These are phyloP conservation scores for Neofusicoccum sp. DNA, from an alignment of 2,329 filamentous ascomycete genomes.

Conservation along the genomic window DNA sequence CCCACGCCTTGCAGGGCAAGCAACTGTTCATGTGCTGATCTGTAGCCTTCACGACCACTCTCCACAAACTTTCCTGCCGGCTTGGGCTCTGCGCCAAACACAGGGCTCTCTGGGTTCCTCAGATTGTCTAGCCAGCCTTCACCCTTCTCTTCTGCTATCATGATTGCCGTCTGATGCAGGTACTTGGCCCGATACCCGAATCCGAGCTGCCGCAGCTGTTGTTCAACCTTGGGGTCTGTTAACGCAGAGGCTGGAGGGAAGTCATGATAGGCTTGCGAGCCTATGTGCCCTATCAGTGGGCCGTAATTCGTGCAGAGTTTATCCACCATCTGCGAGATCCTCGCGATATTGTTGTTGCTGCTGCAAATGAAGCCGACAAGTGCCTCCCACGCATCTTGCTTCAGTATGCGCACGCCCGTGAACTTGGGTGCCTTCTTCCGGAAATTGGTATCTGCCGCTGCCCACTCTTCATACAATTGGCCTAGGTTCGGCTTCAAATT, in stretches of 20 bases:
- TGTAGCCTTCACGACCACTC: slow-evolving; percentile 67
- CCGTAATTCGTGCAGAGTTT: slow-evolving; percentile 90
- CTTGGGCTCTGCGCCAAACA: slow-evolving; percentile 52
- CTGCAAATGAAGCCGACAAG: slow-evolving; percentile 95
- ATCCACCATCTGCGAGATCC: slow-evolving; percentile 95
- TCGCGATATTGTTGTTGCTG: slow-evolving; percentile 96
- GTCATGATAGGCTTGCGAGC: slow-evolving; percentile 76
- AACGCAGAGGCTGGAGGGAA: slow-evolving; percentile 79
- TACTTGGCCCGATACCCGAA: slow-evolving; percentile 97
- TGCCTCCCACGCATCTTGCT: slow-evolving; percentile 95
- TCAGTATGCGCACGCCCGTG: slow-evolving; percentile 86
- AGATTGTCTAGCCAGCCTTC: slow-evolving; percentile 75
- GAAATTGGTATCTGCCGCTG: slow-evolving; percentile 82
- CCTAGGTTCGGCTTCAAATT: slow-evolving; percentile 79
- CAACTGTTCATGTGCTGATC: slow-evolving; percentile 77
- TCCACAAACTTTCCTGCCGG: slow-evolving; percentile 53
- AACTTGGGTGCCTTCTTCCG: slow-evolving; percentile 84
- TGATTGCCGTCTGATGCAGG: slow-evolving; percentile 79
- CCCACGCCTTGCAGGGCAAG: slow-evolving; percentile 84
- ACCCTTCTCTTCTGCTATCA: slow-evolving; percentile 66
- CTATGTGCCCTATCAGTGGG: slow-evolving; percentile 70
- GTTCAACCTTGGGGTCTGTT: slow-evolving; percentile 74
- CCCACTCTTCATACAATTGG: slow-evolving; percentile 84
- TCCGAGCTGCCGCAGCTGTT: slow-evolving; percentile 76
- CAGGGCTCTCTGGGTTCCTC: slow-evolving; percentile 73